A percentile compares a stretch with the other conserved stretches of the same genome.
Evolutionary conservation across 1,284 basidiomycete genomes (phyloP).

Genomic region (Ceratobasidium theobromae): DNA sequence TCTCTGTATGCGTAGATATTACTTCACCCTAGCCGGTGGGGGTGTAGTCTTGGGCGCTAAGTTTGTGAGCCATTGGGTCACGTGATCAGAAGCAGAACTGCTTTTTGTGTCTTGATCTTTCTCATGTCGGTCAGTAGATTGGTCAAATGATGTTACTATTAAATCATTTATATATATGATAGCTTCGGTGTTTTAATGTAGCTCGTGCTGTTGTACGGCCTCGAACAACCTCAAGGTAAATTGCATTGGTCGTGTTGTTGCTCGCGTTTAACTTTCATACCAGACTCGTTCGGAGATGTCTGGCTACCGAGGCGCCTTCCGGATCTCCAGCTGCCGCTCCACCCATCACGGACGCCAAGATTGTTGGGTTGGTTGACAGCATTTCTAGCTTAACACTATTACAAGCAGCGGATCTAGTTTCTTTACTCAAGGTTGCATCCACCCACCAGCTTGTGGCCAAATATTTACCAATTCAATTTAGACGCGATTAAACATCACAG

Average conservation of each 20-base stretch:
- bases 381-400: constrained; percentile 89
- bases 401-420: constrained; percentile 96
- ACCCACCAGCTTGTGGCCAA: neutral
- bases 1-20: neutral
- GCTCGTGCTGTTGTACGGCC: constrained; percentile 2
- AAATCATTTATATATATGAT: neutral
- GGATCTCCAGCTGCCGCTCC: constrained; percentile 30
- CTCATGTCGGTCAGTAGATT: constrained; percentile 31
- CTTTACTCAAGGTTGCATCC: constrained; percentile 83
- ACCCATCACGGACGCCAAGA: constrained; percentile 59
- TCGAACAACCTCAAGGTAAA: constrained; percentile 4
- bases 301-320: constrained; percentile 33
- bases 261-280: neutral
- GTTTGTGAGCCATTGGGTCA: neutral
- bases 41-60: constrained; percentile 2
- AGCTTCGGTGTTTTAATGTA: neutral
- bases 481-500: constrained; percentile 95
- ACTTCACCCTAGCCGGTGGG: neutral
- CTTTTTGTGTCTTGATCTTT: neutral
- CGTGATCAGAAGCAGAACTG: constrained; percentile 1
- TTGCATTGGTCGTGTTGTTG: neutral
- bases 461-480: constrained; percentile 42
- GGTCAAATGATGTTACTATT: neutral
- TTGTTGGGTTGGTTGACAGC: constrained; percentile 87
- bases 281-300: constrained; percentile 20